Percentiles rank a stretch among this genome's conserved stretches.
Conservation (phyloP, 1,139 yeast genomes). For the Candida sanyaensis region DNA sequence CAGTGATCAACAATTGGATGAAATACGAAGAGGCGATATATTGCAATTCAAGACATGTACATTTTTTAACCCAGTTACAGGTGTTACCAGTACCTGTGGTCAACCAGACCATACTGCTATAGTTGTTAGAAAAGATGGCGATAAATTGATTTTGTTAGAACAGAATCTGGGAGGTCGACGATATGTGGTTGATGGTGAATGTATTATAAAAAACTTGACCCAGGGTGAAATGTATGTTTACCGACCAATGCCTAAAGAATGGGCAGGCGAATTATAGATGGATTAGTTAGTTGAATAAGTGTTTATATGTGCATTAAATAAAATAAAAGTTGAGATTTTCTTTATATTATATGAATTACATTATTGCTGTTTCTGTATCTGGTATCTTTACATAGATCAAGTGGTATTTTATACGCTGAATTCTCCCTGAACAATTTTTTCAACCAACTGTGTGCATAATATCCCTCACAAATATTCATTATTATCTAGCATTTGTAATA, state of each 20-base stretch:
- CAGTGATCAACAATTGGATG: constrained; percentile 30
- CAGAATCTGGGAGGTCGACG: constrained; percentile 60
- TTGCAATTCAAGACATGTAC: constrained; percentile 43
- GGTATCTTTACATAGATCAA: too few relatives aligned
- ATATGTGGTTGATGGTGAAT: constrained; percentile 47
- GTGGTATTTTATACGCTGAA: too few relatives aligned
- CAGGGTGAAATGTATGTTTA: constrained; percentile 53
- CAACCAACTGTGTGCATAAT: too few relatives aligned
- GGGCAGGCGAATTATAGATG: constrained; percentile 41
- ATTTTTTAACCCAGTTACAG: constrained; percentile 36
- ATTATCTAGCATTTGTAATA: too few relatives aligned
- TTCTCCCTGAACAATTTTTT: too few relatives aligned
- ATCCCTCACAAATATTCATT: too few relatives aligned
- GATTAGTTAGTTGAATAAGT: neutral
- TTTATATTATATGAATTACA: too few relatives aligned
- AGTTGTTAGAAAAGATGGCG: constrained; percentile 41
- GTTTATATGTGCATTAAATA: too few relatives aligned
- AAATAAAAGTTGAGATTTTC: too few relatives aligned
- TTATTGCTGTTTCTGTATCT: too few relatives aligned
- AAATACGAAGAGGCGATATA: constrained; percentile 44
- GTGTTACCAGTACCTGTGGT: constrained; percentile 43
- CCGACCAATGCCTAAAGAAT: constrained; percentile 55
- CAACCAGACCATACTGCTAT: constrained; percentile 71
- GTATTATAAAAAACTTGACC: constrained; percentile 43
- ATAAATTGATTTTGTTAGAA: constrained; percentile 49